Evolutionary conservation across 23 red algal genomes (phyloP).

Genomic region (Chondrus crispus): DNA sequence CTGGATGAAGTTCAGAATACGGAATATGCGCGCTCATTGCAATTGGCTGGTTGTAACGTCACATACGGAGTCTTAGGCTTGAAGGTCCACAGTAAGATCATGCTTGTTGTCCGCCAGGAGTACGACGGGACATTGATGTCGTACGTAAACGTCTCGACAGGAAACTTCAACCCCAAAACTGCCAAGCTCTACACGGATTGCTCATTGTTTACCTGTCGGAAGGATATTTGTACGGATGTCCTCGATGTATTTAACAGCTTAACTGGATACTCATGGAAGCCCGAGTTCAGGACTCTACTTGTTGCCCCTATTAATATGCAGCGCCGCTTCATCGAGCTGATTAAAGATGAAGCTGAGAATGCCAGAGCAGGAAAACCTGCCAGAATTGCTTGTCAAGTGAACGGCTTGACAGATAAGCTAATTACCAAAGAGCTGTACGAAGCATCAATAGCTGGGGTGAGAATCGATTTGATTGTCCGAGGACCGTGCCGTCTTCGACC

Average conservation of each 20-base stretch:
- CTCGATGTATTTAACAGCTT: constrained; percentile 91
- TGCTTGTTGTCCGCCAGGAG: constrained; percentile 90
- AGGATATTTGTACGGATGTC: constrained; percentile 90
- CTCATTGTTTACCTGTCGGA: constrained; percentile 72
- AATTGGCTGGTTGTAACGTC: constrained; percentile 91
- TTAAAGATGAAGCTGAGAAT: constrained; percentile 76
- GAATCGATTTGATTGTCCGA: constrained; percentile 85
- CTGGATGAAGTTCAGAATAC: constrained; percentile 97
- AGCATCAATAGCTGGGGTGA: constrained; percentile 80
- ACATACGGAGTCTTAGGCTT: constrained; percentile 89
- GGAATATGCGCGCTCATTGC: constrained; percentile 72
- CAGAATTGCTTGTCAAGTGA: constrained; percentile 86
- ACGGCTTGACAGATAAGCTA: constrained; percentile 81
- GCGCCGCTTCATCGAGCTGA: constrained; percentile 68
- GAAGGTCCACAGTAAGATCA: constrained; percentile 91
- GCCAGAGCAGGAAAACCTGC: constrained; percentile 75
- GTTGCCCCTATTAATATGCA: constrained; percentile 93
- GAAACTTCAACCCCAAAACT: constrained; percentile 94
- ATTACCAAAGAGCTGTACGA: constrained; percentile 84
- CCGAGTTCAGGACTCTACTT: constrained; percentile 63
- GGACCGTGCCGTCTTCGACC: constrained; percentile 83
- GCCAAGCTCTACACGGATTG: constrained; percentile 93
- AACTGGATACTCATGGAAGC: constrained; percentile 77
- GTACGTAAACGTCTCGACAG: constrained; percentile 87
- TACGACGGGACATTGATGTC: constrained; percentile 58